Evolutionary conservation across 148 eudicot genomes (phyloP), one percentile per base, ranked within the genome.

Genomic region (Talinum fruticosum): DNA sequence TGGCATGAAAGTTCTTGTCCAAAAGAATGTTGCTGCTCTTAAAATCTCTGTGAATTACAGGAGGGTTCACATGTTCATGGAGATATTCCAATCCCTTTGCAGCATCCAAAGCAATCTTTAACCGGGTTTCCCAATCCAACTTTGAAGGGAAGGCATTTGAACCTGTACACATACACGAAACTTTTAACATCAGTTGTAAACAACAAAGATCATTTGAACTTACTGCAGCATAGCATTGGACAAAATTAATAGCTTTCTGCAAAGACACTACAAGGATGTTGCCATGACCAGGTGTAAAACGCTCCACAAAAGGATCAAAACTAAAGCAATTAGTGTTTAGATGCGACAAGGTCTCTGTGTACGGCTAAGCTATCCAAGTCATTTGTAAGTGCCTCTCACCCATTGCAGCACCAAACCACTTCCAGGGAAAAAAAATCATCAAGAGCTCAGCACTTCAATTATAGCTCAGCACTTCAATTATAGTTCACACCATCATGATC

Each of bases 61-160:
- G 97, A 37, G 98, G 98, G 64, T 74, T 91, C 75, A 95, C 87
- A 75, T 88, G 97, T 78, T 95, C 98, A 79, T 95, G 98, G 74
- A 95, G 97, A 82, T 95, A 95, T 75, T 92, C 98, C 83, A 95
- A 86, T 23, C 98, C 98, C 82, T 92, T 95, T 45, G 98, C 98
- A 70, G 97, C 97, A 84, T 95, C 96, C 77, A 95, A 79, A 83
- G 97, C 98, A 80, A 95, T 88, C 78, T 84, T 83, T 77, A 95
- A 53, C 66, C 97, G 90, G 65, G 82, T 92, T 80, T 89, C 92
- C 98, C 97, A 95, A 62, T 88, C 86, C 83, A 95, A 83, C 66
- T 85, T 86, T 16, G 88, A 85, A 51, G 86, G 59, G 79, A 82
- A 78, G n/a, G 77, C 62, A 79, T 80, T 86, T 69, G 87, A 89